Evolutionary conservation across 805 yeast species (phyloP), one percentile per base, ranked within the genome.

Genomic region (Blastobotrys terrestris): DNA sequence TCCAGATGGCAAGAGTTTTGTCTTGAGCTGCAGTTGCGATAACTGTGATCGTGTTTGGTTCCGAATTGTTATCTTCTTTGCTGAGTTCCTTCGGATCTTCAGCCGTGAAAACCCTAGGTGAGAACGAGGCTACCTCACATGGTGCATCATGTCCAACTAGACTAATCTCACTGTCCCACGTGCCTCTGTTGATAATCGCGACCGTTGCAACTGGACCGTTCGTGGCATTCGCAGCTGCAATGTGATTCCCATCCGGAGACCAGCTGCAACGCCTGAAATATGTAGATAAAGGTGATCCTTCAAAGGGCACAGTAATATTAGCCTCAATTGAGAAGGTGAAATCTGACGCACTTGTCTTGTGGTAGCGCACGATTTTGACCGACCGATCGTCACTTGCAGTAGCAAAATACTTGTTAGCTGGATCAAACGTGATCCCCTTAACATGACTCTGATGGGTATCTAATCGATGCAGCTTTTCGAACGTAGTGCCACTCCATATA

Each of bases 1-100:
- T 83, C 99, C 99, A 92, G 3, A 92, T 73, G 0, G 90, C 95
- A 40, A 94, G 68, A 0, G 90, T 79, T 62, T 87, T 83, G 68
- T 92, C 99, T 68, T 92, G 98, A 8, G 98, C 98, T 13, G 92
- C 97, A 26, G 97, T 86, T 1, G 97, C 97, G n/a, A 92, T 74
- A 0, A 92, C 79, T 0, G 96, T 84, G 5, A 85, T 75, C 77
- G 71, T 56, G 67, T 66, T 39, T 52, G 26, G 67, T 11, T 75
- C 70, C 52, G 66, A 62, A 4, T 53, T 49, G 35, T 5, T 11
- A 26, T 26, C 35, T 11, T n/a, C n/a, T n/a, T n/a, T n/a, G n/a
- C 35, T 26, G 8, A 26, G 5, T 14, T 54, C 67, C 50, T 61
- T 57, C 48, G 62, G 55, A 11, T 43, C 51, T 18, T 43, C 31